These are phyloP conservation scores for Lupinus albus DNA, from an alignment of 306 rosid species.

Conservation along the genomic window DNA sequence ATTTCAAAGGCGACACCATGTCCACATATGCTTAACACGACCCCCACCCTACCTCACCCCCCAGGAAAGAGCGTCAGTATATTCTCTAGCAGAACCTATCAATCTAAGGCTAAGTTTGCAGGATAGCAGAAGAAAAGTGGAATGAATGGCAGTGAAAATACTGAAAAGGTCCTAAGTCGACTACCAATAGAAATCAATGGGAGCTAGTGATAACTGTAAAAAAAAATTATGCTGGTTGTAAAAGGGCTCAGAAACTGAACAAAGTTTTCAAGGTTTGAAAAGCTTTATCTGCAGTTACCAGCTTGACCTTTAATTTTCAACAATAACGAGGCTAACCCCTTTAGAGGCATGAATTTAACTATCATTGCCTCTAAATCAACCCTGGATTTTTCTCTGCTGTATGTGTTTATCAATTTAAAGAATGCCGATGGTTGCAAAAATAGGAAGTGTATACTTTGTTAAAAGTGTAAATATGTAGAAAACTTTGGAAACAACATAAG, in stretches of 20 bases:
- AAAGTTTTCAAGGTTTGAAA: not conserved
- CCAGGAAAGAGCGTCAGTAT: not conserved
- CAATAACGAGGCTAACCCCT: not conserved
- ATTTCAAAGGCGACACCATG: not conserved
- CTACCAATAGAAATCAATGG: slow-evolving; percentile 10
- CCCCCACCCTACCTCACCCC: no score
- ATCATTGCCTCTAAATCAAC: not conserved
- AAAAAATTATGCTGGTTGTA: not conserved
- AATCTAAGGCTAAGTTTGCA: not conserved
- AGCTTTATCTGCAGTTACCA: not conserved
- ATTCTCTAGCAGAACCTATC: not conserved
- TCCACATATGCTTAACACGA: not conserved
- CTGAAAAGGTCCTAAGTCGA: not conserved
- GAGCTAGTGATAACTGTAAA: not conserved
- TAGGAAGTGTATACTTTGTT: not conserved
- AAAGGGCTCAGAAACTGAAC: slow-evolving; percentile 9
- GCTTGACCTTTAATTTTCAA: no score
- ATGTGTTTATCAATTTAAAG: slow-evolving; percentile 16
- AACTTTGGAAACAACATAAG: not conserved
- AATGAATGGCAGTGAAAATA: not conserved
- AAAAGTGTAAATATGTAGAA: not conserved
- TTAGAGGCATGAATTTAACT: slow-evolving; percentile 14
- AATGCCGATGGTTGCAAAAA: slow-evolving; percentile 10
- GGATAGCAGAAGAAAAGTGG: not conserved
- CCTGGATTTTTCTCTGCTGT: slow-evolving; percentile 19